phyloP scores from a whole-genome alignment of 176 grass and related monocot genomes.

The Canna indica region DNA sequence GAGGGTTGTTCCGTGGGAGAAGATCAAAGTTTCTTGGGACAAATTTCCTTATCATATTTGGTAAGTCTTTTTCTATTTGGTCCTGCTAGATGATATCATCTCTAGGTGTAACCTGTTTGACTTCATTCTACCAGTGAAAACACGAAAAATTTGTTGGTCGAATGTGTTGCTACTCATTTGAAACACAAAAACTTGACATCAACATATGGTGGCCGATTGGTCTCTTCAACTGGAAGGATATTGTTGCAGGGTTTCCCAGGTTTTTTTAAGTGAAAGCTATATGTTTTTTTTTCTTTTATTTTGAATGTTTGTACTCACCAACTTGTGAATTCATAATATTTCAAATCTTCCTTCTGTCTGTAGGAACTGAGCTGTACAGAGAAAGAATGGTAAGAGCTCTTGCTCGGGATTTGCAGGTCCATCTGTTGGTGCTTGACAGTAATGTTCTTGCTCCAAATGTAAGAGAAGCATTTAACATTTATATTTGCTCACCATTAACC shows the following conservation, averaged over 20 bases:
- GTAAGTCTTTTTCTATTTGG: conserved; percentile 28
- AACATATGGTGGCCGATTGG: conserved; percentile 55
- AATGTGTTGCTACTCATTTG: conserved; percentile 66
- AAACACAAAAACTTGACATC: conserved; percentile 51
- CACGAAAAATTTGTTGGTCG: conserved; percentile 42
- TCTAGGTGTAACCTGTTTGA: conserved; percentile 17
- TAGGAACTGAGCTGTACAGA: conserved; percentile 94
- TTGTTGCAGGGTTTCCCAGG: conserved; percentile 78
- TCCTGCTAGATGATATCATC: conserved; percentile 20
- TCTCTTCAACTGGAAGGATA: conserved; percentile 68
- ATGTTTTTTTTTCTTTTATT: conserved; percentile 23
- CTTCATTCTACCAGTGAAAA: conserved; percentile 47
- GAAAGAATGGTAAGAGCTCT: conserved; percentile 87
- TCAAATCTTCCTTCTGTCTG: conserved; percentile 9
- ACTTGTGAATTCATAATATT: conserved; percentile 9
- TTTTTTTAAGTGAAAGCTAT: conserved; percentile 23
- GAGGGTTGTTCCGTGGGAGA: conserved; percentile 77
- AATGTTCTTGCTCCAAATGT: conserved; percentile 77
- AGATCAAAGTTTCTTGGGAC: conserved; percentile 62
- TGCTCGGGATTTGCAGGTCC: conserved; percentile 70
- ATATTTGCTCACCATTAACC: conserved; percentile 8
- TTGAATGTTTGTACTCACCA: not conserved
- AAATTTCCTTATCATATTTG: conserved; percentile 81
- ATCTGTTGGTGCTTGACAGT: conserved; percentile 74
- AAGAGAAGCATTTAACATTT: conserved; percentile 33